Evolutionary conservation across 441 rosid genomes (phyloP).

Genomic region (Flueggea neowawraea): DNA sequence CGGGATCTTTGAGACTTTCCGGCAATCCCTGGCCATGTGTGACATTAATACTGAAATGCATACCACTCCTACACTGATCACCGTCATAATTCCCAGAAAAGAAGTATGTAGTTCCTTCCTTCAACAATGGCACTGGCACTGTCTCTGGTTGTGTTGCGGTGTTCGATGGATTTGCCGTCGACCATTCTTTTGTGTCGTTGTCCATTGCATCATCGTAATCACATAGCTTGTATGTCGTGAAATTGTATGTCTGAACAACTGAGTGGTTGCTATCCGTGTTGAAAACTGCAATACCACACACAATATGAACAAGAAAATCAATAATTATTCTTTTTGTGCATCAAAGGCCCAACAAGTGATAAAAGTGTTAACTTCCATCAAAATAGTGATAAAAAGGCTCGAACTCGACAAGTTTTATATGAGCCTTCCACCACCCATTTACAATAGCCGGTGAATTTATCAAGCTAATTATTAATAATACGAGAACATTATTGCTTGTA

Average conservation of each 20-base stretch:
- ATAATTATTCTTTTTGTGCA: too few species aligned
- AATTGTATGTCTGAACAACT: conserved; percentile 77
- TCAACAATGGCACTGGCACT: conserved; percentile 64
- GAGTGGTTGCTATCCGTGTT: conserved; percentile 90
- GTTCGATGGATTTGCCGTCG: conserved; percentile 67
- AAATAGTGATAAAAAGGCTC: too few species aligned
- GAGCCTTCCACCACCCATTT: too few species aligned
- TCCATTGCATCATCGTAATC: conserved; percentile 53
- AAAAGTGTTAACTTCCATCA: too few species aligned
- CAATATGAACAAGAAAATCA: neutral
- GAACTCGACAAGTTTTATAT: too few species aligned
- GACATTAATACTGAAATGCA: conserved; percentile 63
- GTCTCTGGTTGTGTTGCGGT: conserved; percentile 51
- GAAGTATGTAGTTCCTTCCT: conserved; percentile 72
- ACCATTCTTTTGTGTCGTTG: conserved; percentile 65
- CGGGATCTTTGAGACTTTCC: conserved; percentile 37
- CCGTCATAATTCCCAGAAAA: conserved; percentile 91
- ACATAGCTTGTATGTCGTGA: conserved; percentile 70
- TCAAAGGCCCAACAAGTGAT: too few species aligned
- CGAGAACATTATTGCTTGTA: too few species aligned
- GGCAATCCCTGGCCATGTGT: conserved; percentile 81
- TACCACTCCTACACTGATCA: conserved; percentile 75
- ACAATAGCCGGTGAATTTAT: too few species aligned
- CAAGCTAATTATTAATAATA: too few species aligned
- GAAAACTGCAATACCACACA: conserved; percentile 49